Conservation (phyloP, 2,329 filamentous ascomycete genomes). For the Huntiella moniliformis region DNA sequence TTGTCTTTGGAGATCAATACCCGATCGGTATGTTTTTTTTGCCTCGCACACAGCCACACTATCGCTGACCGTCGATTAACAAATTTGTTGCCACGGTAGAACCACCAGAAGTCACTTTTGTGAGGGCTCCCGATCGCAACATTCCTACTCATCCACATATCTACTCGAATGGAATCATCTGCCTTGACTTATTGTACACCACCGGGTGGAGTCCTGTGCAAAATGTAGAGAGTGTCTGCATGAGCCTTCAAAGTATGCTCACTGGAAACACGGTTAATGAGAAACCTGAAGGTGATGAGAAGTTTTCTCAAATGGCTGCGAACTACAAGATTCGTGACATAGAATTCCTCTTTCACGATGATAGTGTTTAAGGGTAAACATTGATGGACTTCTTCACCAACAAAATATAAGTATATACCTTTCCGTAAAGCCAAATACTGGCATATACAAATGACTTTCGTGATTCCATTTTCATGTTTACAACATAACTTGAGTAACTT, state of each 20-base stretch:
- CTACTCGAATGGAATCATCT: slow-evolving; percentile 97
- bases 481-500: too few species aligned
- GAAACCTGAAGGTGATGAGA: slow-evolving; percentile 71
- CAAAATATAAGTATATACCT: too few species aligned
- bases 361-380: slow-evolving; percentile 36
- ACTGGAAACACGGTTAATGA: slow-evolving; percentile 88
- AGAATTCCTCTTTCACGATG: slow-evolving; percentile 85
- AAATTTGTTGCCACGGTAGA: slow-evolving; percentile 32
- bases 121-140: slow-evolving; percentile 31
- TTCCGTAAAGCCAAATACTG: too few species aligned
- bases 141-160: slow-evolving; percentile 96
- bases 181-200: slow-evolving; percentile 72
- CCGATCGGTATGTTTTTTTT: slow-evolving; percentile 55
- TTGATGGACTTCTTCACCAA: too few species aligned
- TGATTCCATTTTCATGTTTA: too few species aligned
- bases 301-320: slow-evolving; percentile 62
- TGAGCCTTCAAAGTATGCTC: slow-evolving; percentile 96
- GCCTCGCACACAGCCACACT: background rate
- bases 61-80: background rate
- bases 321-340: slow-evolving; percentile 52
- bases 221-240: slow-evolving; percentile 89
- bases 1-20: slow-evolving; percentile 67
- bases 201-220: slow-evolving; percentile 94
- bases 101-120: slow-evolving; percentile 84
- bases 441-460: too few species aligned